These are phyloP conservation scores for Melaleuca quinquenervia DNA, from an alignment of 345 rosid genomes.

Conservation along the genomic window DNA sequence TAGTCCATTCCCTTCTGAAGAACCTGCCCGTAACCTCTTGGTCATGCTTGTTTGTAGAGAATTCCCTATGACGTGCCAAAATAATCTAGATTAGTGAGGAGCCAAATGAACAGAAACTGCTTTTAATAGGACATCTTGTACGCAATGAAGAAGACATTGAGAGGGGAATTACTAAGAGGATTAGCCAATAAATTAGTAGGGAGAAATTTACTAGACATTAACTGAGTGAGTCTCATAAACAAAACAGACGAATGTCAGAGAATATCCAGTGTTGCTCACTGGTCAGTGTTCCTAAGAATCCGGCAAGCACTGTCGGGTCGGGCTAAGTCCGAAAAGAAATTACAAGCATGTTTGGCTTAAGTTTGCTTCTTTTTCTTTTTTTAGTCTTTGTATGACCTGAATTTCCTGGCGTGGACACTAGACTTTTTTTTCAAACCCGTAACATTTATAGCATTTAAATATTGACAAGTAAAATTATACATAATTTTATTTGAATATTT, in stretches of 20 bases:
- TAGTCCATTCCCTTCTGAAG: constrained; percentile 70
- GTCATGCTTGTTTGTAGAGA: constrained; percentile 83
- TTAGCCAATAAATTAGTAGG: background rate
- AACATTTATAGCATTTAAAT: no score
- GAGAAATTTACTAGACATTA: constrained; percentile 42
- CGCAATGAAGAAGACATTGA: background rate
- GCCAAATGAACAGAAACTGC: background rate
- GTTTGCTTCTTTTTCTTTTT: no score
- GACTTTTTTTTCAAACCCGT: no score
- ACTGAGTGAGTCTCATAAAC: background rate
- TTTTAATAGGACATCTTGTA: no score
- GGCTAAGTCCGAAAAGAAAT: no score
- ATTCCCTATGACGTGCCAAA: constrained; percentile 46
- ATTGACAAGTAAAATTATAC: no score
- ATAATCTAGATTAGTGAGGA: background rate
- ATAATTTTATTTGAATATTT: no score
- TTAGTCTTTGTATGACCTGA: no score
- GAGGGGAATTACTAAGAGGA: background rate
- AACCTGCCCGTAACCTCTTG: constrained; percentile 77
- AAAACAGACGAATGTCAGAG: background rate
- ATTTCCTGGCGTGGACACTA: no score
- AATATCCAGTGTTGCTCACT: background rate
- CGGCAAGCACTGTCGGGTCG: no score
- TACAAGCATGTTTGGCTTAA: no score
- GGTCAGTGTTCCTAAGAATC: no score